Conservation (phyloP, 1,139 yeast species). For the Blastobotrys aristatus region DNA sequence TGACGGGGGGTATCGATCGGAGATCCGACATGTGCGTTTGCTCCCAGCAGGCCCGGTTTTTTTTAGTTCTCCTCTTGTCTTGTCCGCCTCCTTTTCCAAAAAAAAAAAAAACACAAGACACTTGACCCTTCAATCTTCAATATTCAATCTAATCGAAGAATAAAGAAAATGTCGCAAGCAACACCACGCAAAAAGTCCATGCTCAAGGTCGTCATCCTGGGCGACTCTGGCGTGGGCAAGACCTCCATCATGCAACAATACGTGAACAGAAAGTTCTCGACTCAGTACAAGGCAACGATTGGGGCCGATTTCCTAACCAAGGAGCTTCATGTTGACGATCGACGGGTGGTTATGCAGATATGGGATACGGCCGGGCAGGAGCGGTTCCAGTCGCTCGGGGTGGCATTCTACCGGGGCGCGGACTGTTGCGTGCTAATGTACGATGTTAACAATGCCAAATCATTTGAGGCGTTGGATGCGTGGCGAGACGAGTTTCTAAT, state of each 20-base stretch:
- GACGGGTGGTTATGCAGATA: conserved; percentile 75
- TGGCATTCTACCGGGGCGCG: conserved; percentile 96
- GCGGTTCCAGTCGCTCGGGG: conserved; percentile 89
- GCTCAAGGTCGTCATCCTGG: conserved; percentile 88
- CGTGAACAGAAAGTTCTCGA: conserved; percentile 90
- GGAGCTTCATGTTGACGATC: conserved; percentile 79
- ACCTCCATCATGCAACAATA: conserved; percentile 94
- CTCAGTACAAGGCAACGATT: conserved; percentile 95
- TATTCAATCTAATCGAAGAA: neutral
- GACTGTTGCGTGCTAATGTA: conserved; percentile 96
- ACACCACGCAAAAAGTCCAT: conserved; percentile 79
- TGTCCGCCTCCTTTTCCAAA: neutral
- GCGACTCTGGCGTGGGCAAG: conserved; percentile 97
- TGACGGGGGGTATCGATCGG: no score
- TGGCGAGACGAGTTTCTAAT: conserved; percentile 96
- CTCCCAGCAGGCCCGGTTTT: neutral
- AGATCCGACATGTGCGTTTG: no score
- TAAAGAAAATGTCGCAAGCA: conserved; percentile 9
- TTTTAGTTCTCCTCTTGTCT: neutral
- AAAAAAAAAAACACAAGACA: neutral
- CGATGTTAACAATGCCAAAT: conserved; percentile 89
- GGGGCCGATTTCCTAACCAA: conserved; percentile 97
- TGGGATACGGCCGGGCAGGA: conserved; percentile 94
- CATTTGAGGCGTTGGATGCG: conserved; percentile 79
- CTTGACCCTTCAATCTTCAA: neutral